Conservation (phyloP, 2,329 filamentous ascomycete genomes). For the Tolypocladium cylindrosporum region DNA sequence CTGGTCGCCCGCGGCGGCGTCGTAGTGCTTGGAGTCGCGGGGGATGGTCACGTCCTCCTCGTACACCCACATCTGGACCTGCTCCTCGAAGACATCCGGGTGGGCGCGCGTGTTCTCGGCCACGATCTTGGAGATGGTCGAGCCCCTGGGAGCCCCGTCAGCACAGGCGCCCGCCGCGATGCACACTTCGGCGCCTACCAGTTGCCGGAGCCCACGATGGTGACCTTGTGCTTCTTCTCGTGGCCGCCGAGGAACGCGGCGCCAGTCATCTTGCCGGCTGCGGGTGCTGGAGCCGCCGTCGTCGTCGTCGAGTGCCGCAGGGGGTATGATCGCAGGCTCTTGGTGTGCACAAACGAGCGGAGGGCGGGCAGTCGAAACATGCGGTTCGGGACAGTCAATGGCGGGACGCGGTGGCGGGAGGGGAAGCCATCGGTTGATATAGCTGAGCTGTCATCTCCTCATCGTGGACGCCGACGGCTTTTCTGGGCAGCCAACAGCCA, state of each 20-base stretch:
- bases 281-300: background rate
- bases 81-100: constrained; percentile 70
- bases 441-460: background rate
- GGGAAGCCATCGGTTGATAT: background rate
- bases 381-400: background rate
- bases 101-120: constrained; percentile 81
- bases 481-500: too few species aligned
- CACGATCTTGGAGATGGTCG: constrained; percentile 93
- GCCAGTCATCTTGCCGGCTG: constrained; percentile 20
- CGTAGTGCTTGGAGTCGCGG: constrained; percentile 63
- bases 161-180: background rate
- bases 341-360: background rate
- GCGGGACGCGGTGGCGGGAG: background rate
- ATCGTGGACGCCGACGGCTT: too few species aligned
- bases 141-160: constrained; percentile 53
- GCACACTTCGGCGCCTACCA: constrained; percentile 49
- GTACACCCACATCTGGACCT: constrained; percentile 98
- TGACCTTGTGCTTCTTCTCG: constrained; percentile 79
- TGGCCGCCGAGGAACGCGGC: constrained; percentile 32
- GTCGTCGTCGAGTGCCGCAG: constrained; percentile 1
- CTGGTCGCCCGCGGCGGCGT: constrained; percentile 48
- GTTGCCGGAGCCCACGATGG: constrained; percentile 90
- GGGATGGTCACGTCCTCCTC: constrained; percentile 79
- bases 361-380: constrained; percentile 2
- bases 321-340: background rate